Evolutionary conservation across 352 stramenopile species (phyloP).

Genomic region (Globisporangium ultimum): DNA sequence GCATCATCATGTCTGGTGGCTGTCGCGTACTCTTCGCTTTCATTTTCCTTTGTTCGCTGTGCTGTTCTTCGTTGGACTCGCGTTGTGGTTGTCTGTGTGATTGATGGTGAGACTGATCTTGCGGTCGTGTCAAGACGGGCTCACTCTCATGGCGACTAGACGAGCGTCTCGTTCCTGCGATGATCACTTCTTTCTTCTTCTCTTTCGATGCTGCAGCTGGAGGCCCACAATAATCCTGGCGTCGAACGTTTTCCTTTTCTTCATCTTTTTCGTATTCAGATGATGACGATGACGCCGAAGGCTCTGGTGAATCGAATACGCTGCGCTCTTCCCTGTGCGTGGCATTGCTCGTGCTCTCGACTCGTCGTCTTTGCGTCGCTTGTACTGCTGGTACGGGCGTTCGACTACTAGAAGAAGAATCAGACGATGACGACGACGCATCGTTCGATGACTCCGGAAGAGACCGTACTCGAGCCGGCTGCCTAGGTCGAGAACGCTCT

Average conservation of each 20-base stretch:
- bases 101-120: neutral
- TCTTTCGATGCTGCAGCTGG: constrained; percentile 1
- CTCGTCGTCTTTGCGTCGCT: neutral
- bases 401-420: constrained; percentile 3
- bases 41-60: neutral
- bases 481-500: neutral
- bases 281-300: neutral
- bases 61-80: neutral
- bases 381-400: neutral
- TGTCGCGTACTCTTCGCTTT: neutral
- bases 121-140: neutral
- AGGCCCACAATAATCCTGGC: neutral
- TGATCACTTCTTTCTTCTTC: constrained; percentile 5
- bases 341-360: neutral
- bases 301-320: neutral
- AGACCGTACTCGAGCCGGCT: neutral
- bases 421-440: neutral
- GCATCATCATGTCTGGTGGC: neutral
- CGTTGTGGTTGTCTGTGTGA: neutral
- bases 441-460: constrained; percentile 1
- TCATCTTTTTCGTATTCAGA: neutral
- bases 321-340: neutral
- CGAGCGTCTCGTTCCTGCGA: neutral
- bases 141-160: neutral
- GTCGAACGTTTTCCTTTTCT: constrained; percentile 10